phyloP scores from a whole-genome alignment of 2,329 filamentous ascomycete genomes.

The Phoma sp. region DNA sequence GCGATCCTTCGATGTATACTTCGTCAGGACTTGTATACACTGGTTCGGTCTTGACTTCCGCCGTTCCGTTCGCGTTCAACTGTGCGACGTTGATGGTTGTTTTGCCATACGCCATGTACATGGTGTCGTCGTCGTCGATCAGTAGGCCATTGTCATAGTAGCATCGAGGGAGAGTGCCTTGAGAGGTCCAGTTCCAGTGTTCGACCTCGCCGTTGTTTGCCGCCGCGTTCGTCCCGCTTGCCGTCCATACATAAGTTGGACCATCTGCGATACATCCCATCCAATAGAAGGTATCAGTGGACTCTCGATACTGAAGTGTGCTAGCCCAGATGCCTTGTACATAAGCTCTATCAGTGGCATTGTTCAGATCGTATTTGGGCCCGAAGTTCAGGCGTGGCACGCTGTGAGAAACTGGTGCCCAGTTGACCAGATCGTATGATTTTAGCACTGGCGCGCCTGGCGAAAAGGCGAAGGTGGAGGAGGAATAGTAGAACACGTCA shows the following conservation, averaged over 20 bases:
- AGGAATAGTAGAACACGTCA: constrained; percentile 61
- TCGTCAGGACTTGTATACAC: constrained; percentile 53
- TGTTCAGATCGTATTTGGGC: constrained; percentile 57
- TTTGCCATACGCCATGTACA: constrained; percentile 64
- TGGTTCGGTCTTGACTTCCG: constrained; percentile 52
- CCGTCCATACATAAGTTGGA: constrained; percentile 62
- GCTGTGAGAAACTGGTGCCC: constrained; percentile 51
- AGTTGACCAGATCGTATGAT: constrained; percentile 63
- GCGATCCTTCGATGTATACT: constrained; percentile 57
- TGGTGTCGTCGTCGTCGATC: constrained; percentile 65
- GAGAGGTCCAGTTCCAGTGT: constrained; percentile 51
- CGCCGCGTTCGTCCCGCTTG: constrained; percentile 50
- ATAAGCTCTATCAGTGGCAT: constrained; percentile 53
- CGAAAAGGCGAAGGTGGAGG: constrained; percentile 64
- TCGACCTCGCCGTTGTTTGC: constrained; percentile 39
- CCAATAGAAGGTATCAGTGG: constrained; percentile 62
- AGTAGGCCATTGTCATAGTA: constrained; percentile 65
- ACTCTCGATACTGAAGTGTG: constrained; percentile 59
- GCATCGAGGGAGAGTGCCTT: constrained; percentile 52
- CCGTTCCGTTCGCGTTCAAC: constrained; percentile 57
- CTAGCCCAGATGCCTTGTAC: constrained; percentile 64
- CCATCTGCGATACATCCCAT: constrained; percentile 61
- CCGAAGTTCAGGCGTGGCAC: constrained; percentile 49
- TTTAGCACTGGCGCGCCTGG: constrained; percentile 63
- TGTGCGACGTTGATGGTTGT: constrained; percentile 59